Base-by-base conservation (phyloP, 768 basidiomycete species). In the Cyathus striatus region DNA sequence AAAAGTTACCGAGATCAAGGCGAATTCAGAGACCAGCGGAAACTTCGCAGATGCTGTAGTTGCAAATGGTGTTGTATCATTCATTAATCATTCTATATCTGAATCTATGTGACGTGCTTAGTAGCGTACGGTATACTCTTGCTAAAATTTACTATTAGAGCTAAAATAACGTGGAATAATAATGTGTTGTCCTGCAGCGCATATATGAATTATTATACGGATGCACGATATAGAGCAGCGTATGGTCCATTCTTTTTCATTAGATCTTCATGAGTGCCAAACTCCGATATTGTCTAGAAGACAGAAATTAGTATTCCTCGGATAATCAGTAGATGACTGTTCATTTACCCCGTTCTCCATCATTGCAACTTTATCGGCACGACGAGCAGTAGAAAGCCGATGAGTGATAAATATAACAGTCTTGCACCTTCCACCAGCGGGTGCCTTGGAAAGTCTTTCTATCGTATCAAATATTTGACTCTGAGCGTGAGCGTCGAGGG, bases 281-380 rank as follows among this genome's bases (percentile, higher is more conserved):
- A 87, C 61, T 89, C 86, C 22, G 77, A 73, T 53, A 89, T 81
- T 3, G 76, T 82, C 85, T 87, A 22, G 10, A n/a, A 49, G 47
- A 38, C 34, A 25, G 16, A 38, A 33, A 46, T 32, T 32, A 25
- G 44, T 35, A 16, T 46, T 40, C 40, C 7, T 26, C 46, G 32
- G 41, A 47, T 40, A 14, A 44, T 38, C 36, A 37, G 37, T 48
- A 37, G 23, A 27, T 44, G 21, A 46, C 27, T 46, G 27, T 40
- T 21, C 9, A 57, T 64, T 52, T 61, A 77, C 75, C 61, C 87
- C 87, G 53, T 75, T 73, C 52, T 89, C 83, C 84, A 90, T 87
- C 81, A 89, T 85, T 33, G 85, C 87, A 49, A 90, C 78, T 63
- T 88, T 89, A 66, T 91, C 86, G 48, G 89, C 89, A 33, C 85